Conservation (phyloP, 495 filamentous ascomycete species). For the Aspergillus biplanus region DNA sequence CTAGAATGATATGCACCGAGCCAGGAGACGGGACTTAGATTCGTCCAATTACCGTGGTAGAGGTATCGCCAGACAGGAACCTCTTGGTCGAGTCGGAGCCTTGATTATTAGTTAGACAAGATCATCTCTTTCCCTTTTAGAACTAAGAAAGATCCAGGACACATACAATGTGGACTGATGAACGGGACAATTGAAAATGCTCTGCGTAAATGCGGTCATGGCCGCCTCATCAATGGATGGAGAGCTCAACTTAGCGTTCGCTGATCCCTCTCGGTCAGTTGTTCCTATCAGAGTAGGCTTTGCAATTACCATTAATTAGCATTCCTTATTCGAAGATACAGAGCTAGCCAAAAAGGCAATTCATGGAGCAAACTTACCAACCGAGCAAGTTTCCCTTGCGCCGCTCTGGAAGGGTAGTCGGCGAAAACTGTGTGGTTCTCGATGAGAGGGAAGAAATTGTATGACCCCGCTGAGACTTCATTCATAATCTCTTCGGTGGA, state of each 20-base stretch:
- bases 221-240: slow-evolving; percentile 17
- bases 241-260: slow-evolving; percentile 6
- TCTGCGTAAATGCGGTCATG: neutral
- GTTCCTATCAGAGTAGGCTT: neutral
- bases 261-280: slow-evolving; percentile 15
- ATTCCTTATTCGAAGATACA: too few species aligned
- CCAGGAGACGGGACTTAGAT: slow-evolving; percentile 44
- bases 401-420: slow-evolving; percentile 19
- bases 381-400: slow-evolving; percentile 21
- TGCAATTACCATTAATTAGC: neutral
- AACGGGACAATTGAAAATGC: slow-evolving; percentile 14
- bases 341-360: too few species aligned
- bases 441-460: slow-evolving; percentile 23
- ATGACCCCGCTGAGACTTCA: neutral
- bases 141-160: too few species aligned
- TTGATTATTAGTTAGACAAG: neutral
- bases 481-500: slow-evolving; percentile 1
- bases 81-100: slow-evolving; percentile 18
- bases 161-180: slow-evolving; percentile 5
- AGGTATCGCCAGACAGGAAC: slow-evolving; percentile 54
- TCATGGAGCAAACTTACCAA: slow-evolving; percentile 4
- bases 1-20: slow-evolving; percentile 56
- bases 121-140: too few species aligned
- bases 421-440: slow-evolving; percentile 25
- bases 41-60: slow-evolving; percentile 53